These are phyloP conservation scores for Apophysomyces variabilis DNA, from an alignment of 371 early-diverging fungal species.

Conservation along the genomic window DNA sequence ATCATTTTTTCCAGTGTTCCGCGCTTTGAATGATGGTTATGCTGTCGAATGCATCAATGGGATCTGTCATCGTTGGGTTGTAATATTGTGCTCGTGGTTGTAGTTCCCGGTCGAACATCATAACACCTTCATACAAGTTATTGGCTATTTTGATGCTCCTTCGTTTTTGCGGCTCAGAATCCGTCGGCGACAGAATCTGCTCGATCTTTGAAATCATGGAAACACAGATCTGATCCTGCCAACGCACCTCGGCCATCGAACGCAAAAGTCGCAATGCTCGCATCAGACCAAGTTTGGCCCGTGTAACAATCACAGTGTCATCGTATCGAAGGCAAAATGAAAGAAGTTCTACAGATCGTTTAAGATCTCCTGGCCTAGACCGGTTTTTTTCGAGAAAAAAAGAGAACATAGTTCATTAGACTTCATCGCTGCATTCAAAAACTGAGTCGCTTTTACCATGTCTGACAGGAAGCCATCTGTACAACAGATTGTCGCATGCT, in stretches of 20 bases:
- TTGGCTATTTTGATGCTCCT: constrained; percentile 28
- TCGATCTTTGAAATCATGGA: constrained; percentile 25
- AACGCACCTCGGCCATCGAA: constrained; percentile 31
- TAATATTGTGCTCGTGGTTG: constrained; percentile 30
- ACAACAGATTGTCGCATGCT: constrained; percentile 26
- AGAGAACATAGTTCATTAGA: not conserved
- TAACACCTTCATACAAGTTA: constrained; percentile 31
- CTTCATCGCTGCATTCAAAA: no score
- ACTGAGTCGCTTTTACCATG: constrained; percentile 10
- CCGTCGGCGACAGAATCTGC: constrained; percentile 16
- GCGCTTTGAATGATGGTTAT: constrained; percentile 23
- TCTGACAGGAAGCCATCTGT: constrained; percentile 26
- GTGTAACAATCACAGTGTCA: constrained; percentile 21
- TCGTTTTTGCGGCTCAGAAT: constrained; percentile 4
- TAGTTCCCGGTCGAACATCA: constrained; percentile 33
- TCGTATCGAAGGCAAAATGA: constrained; percentile 22
- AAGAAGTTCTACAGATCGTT: constrained; percentile 29
- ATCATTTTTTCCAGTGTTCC: not conserved
- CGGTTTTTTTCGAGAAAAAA: not conserved
- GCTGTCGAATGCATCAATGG: constrained; percentile 17
- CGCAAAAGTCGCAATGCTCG: constrained; percentile 27
- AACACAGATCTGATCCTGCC: constrained; percentile 36
- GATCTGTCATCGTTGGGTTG: constrained; percentile 15
- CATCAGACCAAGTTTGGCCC: constrained; percentile 29
- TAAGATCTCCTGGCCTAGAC: constrained; percentile 27